Evolutionary conservation across 2,329 filamentous ascomycete genomes (phyloP), one percentile per base, ranked within the genome.

Genomic region (Ophiostoma piceae): DNA sequence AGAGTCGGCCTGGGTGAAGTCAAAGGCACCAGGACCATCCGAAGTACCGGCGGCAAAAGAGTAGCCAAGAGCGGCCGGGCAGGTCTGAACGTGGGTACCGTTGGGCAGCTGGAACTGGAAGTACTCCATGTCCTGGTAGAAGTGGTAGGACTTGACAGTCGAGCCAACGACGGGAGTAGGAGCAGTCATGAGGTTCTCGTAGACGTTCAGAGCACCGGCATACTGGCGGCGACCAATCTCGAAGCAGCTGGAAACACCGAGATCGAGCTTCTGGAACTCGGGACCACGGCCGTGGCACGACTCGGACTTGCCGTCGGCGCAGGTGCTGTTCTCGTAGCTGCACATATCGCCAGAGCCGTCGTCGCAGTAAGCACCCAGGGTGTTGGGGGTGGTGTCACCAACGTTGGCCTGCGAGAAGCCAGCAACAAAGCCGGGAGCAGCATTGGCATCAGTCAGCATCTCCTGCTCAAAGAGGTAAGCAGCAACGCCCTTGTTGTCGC

Each of bases 401-500:
- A 97, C 92, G 75, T 92, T 97, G 37, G 93, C 87, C 78, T 97
- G 93, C 0, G 92, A 95, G 79, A 97, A 97, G 12, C 92, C 94
- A 2, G 93, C 92, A 1, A 97, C 91, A 74, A 96, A 96, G 12
- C 84, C 85, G 0, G 86, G 82, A 0, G 86, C 83, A 64, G 70
- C 70, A 32, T 39, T 68, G 51, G 60, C 35, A 41, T 84, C 81
- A 5, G 80, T 81, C 57, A 80, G 79, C 70, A 91, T 85, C 60
- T 86, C 86, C 74, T 91, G 87, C 78, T 97, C 94, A 73, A 97
- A 91, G 6, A 96, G 82, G 74, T 90, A 87, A 3, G 92, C 92
- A 0, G 94, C 93, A 5, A 97, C 90, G 5, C 94, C 94, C 80
- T 97, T 97, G 82, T 97, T 97, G 78, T 97, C 94, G 37, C 92